phyloP scores from a whole-genome alignment of 2,329 filamentous ascomycete genomes.

The Fusarium fracticaudum region DNA sequence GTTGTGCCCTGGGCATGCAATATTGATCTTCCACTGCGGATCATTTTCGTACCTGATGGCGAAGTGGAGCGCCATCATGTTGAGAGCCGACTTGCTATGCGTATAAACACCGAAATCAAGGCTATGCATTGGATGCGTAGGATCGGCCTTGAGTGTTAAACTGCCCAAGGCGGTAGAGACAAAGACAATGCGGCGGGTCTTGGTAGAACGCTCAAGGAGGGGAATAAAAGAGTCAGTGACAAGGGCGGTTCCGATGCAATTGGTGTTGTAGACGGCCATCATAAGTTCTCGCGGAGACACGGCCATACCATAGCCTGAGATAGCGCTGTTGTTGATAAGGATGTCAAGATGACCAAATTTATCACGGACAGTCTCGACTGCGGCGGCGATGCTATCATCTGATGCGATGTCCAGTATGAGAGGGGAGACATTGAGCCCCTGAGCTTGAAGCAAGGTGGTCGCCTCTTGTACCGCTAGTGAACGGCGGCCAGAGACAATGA shows the following conservation, averaged over 20 bases:
- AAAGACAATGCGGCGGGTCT: constrained; percentile 25
- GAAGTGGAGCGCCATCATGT: constrained; percentile 32
- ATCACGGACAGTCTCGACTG: not conserved
- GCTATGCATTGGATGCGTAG: not conserved
- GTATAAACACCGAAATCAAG: constrained; percentile 14
- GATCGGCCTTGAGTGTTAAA: constrained; percentile 20
- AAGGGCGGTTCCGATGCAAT: constrained; percentile 28
- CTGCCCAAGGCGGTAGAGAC: constrained; percentile 25
- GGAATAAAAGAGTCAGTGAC: constrained; percentile 27
- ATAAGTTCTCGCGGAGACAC: constrained; percentile 14
- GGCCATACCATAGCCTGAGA: constrained; percentile 7
- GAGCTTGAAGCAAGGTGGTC: constrained; percentile 6
- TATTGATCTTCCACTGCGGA: constrained; percentile 17
- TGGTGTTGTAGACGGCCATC: constrained; percentile 26
- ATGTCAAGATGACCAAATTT: constrained; percentile 25
- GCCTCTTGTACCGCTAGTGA: constrained; percentile 11
- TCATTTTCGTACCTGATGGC: constrained; percentile 16
- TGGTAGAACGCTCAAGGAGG: constrained; percentile 10
- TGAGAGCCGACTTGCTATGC: constrained; percentile 31
- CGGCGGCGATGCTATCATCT: constrained; percentile 17
- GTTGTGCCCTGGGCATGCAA: constrained; percentile 15
- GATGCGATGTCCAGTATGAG: constrained; percentile 29
- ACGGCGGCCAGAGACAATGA: constrained; percentile 23
- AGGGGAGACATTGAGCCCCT: constrained; percentile 7
- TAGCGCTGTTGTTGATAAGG: constrained; percentile 31